A percentile compares a stretch with the other conserved stretches of the same genome.
phyloP scores from a whole-genome alignment of 2,329 filamentous ascomycete species.

The Cryphonectria parasitica region DNA sequence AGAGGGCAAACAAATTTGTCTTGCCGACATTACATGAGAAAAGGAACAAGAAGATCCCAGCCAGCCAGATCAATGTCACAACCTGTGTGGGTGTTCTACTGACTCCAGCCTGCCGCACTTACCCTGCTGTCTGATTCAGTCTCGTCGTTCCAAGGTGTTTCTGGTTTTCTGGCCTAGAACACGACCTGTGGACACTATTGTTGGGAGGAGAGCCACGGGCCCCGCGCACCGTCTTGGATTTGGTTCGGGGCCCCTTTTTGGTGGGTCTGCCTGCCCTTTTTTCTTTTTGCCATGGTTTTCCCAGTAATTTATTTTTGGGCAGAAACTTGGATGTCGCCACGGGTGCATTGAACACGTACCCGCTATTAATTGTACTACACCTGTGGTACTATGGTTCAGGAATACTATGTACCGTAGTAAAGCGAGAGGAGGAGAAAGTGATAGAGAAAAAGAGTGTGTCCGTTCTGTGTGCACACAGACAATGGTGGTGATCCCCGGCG shows the following conservation, averaged over 20 bases:
- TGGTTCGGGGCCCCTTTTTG: not conserved
- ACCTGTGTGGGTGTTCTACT: not conserved
- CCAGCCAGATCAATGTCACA: not conserved
- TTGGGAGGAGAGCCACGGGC: not conserved
- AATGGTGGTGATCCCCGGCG: not conserved
- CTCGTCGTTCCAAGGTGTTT: not conserved
- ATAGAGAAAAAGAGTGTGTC: not conserved
- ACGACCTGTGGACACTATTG: conserved; percentile 10
- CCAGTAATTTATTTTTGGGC: not conserved
- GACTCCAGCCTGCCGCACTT: not conserved
- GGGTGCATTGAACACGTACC: not conserved
- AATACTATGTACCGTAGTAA: not conserved
- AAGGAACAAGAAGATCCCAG: not conserved
- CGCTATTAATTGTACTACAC: not conserved
- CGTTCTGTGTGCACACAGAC: not conserved
- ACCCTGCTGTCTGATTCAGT: not conserved
- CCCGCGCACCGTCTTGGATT: not conserved
- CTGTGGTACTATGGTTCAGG: not conserved
- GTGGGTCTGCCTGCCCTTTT: not conserved
- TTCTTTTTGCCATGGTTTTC: not conserved
- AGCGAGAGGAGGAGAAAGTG: too few relatives aligned
- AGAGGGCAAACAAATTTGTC: not conserved
- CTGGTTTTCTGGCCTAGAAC: not conserved
- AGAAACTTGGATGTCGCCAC: conserved; percentile 2
- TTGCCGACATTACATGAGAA: not conserved